Evolutionary conservation across 176 grass and related monocot genomes (phyloP).

Genomic region (Eleusine indica): DNA sequence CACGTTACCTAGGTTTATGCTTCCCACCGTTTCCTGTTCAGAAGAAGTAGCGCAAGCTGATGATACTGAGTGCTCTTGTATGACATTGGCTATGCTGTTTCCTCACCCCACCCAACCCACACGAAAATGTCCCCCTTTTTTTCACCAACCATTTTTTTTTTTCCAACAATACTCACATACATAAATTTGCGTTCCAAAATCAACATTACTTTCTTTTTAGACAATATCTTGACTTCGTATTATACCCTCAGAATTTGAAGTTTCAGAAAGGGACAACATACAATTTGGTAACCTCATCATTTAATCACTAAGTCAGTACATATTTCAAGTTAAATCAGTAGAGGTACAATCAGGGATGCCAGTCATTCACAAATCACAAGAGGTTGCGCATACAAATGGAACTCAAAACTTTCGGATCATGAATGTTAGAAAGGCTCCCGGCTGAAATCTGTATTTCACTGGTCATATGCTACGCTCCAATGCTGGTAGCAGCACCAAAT

Average conservation of each 20-base stretch:
- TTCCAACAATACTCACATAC: no score
- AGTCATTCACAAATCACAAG: not conserved
- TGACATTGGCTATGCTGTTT: no score
- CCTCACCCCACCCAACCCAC: no score
- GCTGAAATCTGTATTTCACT: constrained; percentile 6
- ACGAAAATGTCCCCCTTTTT: no score
- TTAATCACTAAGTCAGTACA: not conserved
- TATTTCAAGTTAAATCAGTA: not conserved
- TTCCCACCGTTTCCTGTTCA: not conserved
- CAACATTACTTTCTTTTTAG: not conserved
- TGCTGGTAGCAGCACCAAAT: not conserved
- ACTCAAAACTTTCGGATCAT: not conserved
- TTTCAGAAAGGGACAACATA: not conserved
- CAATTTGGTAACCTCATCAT: not conserved
- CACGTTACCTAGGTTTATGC: not conserved
- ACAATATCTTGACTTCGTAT: not conserved
- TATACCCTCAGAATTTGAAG: not conserved
- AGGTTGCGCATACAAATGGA: not conserved
- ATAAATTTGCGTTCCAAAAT: no score
- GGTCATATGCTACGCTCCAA: constrained; percentile 27
- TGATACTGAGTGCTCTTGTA: not conserved
- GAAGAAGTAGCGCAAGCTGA: not conserved
- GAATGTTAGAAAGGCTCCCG: not conserved
- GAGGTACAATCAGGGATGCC: not conserved
- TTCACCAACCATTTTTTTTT: no score